Conservation (phyloP, 345 rosid species). For the Mercurialis annua region DNA sequence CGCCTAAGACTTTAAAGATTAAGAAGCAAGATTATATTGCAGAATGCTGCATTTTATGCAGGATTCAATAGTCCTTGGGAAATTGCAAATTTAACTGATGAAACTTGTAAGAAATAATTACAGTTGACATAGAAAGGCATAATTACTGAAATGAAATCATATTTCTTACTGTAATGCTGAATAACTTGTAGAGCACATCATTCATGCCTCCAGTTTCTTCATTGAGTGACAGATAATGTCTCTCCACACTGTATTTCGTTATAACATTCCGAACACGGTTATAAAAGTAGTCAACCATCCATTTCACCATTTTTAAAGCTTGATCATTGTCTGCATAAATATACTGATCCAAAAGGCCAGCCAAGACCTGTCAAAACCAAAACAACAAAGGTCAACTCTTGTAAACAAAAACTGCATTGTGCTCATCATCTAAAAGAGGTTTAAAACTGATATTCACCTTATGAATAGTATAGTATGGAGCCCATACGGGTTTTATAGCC, state of each 20-base stretch:
- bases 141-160: not conserved
- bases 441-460: constrained; percentile 42
- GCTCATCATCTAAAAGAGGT: not conserved
- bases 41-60: too few species aligned
- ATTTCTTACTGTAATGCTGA: constrained; percentile 51
- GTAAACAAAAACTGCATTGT: not conserved
- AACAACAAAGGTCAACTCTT: constrained; percentile 5
- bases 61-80: not conserved
- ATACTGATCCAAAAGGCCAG: constrained; percentile 86
- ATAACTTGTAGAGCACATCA: constrained; percentile 81
- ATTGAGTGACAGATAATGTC: constrained; percentile 76
- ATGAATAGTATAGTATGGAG: constrained; percentile 96
- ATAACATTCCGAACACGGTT: constrained; percentile 80
- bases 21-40: not conserved
- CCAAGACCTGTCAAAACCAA: constrained; percentile 61
- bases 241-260: constrained; percentile 44
- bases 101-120: not conserved
- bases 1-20: constrained; percentile 14
- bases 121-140: not conserved
- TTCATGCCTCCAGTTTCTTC: constrained; percentile 99
- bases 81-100: not conserved
- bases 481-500: constrained; percentile 84
- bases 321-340: constrained; percentile 54
- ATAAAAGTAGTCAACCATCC: constrained; percentile 91
- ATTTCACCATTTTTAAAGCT: constrained; percentile 64